These are phyloP conservation scores for Boletus bicolor DNA, from an alignment of 768 basidiomycete species.

Conservation along the genomic window DNA sequence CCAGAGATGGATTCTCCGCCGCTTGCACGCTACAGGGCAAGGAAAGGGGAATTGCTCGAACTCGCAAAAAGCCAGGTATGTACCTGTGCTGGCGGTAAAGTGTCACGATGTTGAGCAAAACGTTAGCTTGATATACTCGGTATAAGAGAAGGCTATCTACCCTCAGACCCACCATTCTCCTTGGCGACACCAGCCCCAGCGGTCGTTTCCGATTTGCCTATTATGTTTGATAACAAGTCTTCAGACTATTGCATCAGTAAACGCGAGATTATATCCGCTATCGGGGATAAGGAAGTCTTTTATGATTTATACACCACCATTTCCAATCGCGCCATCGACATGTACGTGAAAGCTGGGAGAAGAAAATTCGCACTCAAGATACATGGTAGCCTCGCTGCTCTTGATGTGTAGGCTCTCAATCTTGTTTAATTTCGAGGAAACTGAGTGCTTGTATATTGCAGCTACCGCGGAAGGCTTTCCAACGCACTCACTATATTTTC, in stretches of 20 bases:
- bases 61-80: slow-evolving; percentile 83
- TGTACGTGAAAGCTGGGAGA: slow-evolving; percentile 80
- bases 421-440: not conserved
- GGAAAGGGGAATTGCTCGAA: slow-evolving; percentile 85
- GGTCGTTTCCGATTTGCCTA: slow-evolving; percentile 11
- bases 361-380: slow-evolving; percentile 83
- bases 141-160: slow-evolving; percentile 67
- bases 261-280: slow-evolving; percentile 54
- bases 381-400: slow-evolving; percentile 81
- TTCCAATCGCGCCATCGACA: slow-evolving; percentile 81
- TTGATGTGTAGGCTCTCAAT: slow-evolving; percentile 72
- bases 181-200: slow-evolving; percentile 35
- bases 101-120: slow-evolving; percentile 2
- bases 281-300: slow-evolving; percentile 58
- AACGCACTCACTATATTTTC: slow-evolving; percentile 69
- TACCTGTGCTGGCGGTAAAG: not conserved
- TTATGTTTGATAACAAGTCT: slow-evolving; percentile 21
- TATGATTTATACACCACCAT: slow-evolving; percentile 72
- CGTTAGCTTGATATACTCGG: slow-evolving; percentile 83
- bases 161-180: slow-evolving; percentile 69
- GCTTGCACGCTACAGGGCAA: slow-evolving; percentile 59
- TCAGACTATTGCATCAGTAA: slow-evolving; percentile 47
- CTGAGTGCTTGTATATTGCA: slow-evolving; percentile 30
- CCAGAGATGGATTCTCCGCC: slow-evolving; percentile 44
- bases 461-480: slow-evolving; percentile 62